phyloP scores from a whole-genome alignment of 2,329 filamentous ascomycete species.

The Calonectria pseudoreteaudii region DNA sequence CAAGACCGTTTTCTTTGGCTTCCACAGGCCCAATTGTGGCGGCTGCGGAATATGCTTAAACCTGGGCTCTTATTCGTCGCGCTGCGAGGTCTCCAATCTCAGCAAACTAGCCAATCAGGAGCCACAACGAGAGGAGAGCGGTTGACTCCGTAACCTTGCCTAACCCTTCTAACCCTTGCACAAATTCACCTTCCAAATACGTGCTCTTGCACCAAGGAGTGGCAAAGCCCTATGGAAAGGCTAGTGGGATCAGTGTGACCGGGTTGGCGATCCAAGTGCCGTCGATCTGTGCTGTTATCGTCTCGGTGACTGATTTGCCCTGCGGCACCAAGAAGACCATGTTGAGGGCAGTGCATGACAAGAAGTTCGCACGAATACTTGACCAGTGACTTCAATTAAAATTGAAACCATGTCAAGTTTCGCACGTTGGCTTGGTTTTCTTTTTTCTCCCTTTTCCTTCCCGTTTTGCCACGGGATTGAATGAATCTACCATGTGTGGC shows the following conservation, averaged over 20 bases:
- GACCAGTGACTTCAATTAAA: not conserved
- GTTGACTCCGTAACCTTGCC: not conserved
- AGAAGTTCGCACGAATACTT: not conserved
- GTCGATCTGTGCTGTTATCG: not conserved
- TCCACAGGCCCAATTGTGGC: not conserved
- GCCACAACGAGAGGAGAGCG: not conserved
- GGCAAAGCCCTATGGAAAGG: not conserved
- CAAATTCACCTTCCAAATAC: not conserved
- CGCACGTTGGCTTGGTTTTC: too few relatives aligned
- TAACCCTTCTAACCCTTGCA: not conserved
- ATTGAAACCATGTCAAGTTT: not conserved
- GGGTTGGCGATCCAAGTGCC: conserved; percentile 1
- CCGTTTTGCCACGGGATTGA: not conserved
- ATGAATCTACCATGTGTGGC: not conserved
- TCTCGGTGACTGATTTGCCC: not conserved
- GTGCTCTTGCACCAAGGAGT: not conserved
- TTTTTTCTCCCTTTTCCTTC: too few relatives aligned
- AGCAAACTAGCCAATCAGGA: not conserved
- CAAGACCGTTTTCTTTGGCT: not conserved
- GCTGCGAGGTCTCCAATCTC: not conserved
- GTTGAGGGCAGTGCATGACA: too few relatives aligned
- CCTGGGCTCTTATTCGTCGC: not conserved
- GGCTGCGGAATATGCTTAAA: not conserved
- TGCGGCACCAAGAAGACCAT: not conserved
- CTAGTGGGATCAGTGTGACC: not conserved